Base-by-base conservation (phyloP, 257 asterid species). In the Agastache rugosa region DNA sequence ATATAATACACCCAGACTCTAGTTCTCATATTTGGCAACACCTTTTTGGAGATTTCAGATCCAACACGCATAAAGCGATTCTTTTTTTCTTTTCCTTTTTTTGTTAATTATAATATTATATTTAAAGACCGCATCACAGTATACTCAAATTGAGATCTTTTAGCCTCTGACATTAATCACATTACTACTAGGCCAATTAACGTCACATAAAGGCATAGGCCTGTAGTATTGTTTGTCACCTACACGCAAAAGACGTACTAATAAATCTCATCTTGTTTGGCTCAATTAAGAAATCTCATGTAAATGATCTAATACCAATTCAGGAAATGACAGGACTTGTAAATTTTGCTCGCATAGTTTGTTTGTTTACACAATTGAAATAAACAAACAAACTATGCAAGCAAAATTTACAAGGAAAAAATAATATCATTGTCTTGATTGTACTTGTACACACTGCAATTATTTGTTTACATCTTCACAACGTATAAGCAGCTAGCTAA, bases 251-350 rank as follows among this genome's bases (percentile, higher is more conserved):
- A 11, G 20, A 27, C 31, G 37, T 8, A 16, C 16, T 17, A n/a
- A n/a, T n/a, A n/a, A n/a, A 19, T 54, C 60, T 37, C 2, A 3
- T 27, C 22, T 54, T 71, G 59, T 59, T 71, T 42, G 42, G 68
- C 11, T 42, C 34, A 29, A 42, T 42, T 35, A 41, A 56, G 67
- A 59, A 60, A 44, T 58, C 31, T 20, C 9, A 25, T 29, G 22
- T 45, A 68, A 71, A 39, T 71, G 48, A 39, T 70, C 54, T 25
- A 45, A 41, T 58, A 11, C 20, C 60, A 58, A 42, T 59, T 71
- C 45, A 31, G 60, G 70, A 35, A 56, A 74, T 15, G 15, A n/a
- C 1, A 17, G 16, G 23, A 5, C 8, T 51, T 25, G 12, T 74
- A n/a, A n/a, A n/a, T n/a, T n/a, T n/a, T n/a, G n/a, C n/a, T n/a